Evolutionary conservation across 2,329 filamentous ascomycete genomes (phyloP).

Genomic region (Purpureocillium takamizusanense): DNA sequence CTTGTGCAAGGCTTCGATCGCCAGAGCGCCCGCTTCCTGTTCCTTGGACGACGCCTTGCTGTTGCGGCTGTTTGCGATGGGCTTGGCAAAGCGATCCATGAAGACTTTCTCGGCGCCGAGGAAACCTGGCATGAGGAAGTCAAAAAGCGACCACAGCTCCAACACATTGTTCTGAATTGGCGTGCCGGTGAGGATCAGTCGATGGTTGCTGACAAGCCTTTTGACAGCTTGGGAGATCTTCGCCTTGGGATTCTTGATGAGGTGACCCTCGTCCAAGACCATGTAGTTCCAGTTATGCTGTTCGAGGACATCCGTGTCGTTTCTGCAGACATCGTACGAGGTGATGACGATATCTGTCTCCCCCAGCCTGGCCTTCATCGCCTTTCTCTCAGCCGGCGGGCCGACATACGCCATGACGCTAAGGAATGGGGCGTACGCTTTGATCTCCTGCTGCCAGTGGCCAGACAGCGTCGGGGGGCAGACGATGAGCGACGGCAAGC

Average conservation of each 20-base stretch:
- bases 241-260: constrained; percentile 98
- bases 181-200: constrained; percentile 90
- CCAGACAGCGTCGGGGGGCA: constrained; percentile 94
- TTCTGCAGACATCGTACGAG: constrained; percentile 95
- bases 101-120: constrained; percentile 93
- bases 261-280: constrained; percentile 90
- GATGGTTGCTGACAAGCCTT: constrained; percentile 80
- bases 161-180: constrained; percentile 97
- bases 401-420: constrained; percentile 86
- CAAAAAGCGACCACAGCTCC: constrained; percentile 94
- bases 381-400: constrained; percentile 69
- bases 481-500: constrained; percentile 83
- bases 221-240: constrained; percentile 95
- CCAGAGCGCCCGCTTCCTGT: constrained; percentile 90
- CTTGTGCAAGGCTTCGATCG: constrained; percentile 97
- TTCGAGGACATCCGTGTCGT: constrained; percentile 78
- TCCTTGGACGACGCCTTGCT: constrained; percentile 98
- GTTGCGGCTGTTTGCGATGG: constrained; percentile 87
- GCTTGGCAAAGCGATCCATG: constrained; percentile 87
- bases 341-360: constrained; percentile 91
- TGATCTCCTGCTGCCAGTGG: constrained; percentile 98
- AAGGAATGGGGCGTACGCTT: constrained; percentile 90
- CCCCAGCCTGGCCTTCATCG: constrained; percentile 58
- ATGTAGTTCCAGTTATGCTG: constrained; percentile 94
- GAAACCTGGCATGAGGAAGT: constrained; percentile 98